Base-by-base conservation (phyloP, 108 stramenopile genomes). In the Aurantiochytrium sp. region DNA sequence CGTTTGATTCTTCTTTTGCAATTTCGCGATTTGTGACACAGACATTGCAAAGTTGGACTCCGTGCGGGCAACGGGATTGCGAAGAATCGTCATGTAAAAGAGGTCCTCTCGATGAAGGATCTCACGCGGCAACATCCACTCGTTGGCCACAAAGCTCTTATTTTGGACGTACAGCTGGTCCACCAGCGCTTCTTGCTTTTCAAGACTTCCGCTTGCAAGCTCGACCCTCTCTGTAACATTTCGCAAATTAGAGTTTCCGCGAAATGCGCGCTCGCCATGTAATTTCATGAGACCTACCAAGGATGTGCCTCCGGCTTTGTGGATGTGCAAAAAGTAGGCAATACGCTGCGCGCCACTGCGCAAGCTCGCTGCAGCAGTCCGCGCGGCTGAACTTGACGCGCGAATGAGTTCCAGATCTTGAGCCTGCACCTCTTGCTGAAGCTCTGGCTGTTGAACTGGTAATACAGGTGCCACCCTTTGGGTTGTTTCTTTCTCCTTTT, bases 21-120 rank as follows among this genome's bases (percentile, higher is more conserved):
- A 3, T 16, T 16, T 57, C 1, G 55, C 16, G 16, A 57, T 57
- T 35, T 83, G 76, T 23, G 44, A 4, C 49, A 83, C 19, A 10
- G 76, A 47, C 76, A 83, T 83, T 28, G 76, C 76, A 83, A 53
- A 83, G 4, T 83, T 21, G n/a, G 76, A 83, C 76, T 83, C 76
- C 10, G 23, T 35, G 3, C 76, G 76, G 4, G 76, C 76, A 6
- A 83, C n/a, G 49, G 76, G 76, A 6, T 83, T 35, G 45, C 76
- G 76, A 83, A 83, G 76, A 12, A 83, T 47, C 19, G 76, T 83
- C 51, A 83, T 12, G n/a, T 83, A 83, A 6, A 53, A n/a, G n/a
- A 83, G 12, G 25, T 28, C 76, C 5, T 23, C 23, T 12, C 28
- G 45, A 43, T 53, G 12, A 47, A 21, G 6, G 76, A 83, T 23